Evolutionary conservation across 2,329 filamentous ascomycete species (phyloP), one percentile per base, ranked within the genome.

Genomic region (Mollisia scopiformis): DNA sequence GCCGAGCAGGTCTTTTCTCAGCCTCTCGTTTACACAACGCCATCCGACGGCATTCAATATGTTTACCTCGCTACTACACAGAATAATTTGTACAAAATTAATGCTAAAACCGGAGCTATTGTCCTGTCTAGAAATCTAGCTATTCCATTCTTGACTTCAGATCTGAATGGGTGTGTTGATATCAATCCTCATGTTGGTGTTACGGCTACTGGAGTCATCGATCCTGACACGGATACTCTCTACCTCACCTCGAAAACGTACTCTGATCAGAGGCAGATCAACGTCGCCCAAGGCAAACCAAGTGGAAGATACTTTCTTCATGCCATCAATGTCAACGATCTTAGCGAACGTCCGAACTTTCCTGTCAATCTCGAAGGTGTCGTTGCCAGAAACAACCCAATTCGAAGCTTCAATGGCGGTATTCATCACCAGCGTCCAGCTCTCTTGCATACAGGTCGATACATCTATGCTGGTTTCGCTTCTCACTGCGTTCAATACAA

Each of bases 11-110:
- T 87, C 62, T 83, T 77, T 67, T 78, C 80, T 1, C 79, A 82
- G 63, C 80, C 81, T 8, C 69, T 83, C 16, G 77, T 82, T 7
- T 84, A 84, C 71, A 87, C 84, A 1, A 87, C 84, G 1, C 77
- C 81, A 5, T 75, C 76, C 25, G 76, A 77, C 21, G 73, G 72
- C 2, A 76, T 76, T 10, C 83, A 86, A 72, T 83, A 80, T 58
- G 77, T 87, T 39, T 86, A 82, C 65, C 72, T 84, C 11, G 79
- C 84, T 1, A 85, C 84, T 0, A 83, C 82, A 0, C 82, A 84
- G 67, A 86, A 86, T 71, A 84, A 84, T 54, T 70, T 85, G 6
- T 84, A 85, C 69, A 85, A 83, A 62, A 71, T 86, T 31, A 76
- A 86, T 66, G 82, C 82, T 0, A 81, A 82, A 67, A 84, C 81